These are phyloP conservation scores for Litchi chinensis DNA, from an alignment of 345 rosid species.

Conservation along the genomic window DNA sequence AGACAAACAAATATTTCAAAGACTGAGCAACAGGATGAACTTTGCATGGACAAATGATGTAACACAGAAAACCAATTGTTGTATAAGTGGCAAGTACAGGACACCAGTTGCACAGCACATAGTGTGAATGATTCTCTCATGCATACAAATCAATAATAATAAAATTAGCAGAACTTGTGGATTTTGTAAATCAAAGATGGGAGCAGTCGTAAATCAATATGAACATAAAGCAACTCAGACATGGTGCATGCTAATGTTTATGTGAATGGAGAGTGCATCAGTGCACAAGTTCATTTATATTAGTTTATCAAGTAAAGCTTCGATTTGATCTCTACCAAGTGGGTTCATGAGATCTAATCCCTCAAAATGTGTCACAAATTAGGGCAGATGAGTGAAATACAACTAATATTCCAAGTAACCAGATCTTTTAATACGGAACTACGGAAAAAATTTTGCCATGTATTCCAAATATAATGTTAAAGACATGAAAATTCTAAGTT, in stretches of 20 bases:
- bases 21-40: slow-evolving; percentile 6
- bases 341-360: background rate
- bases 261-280: background rate
- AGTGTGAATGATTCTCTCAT: background rate
- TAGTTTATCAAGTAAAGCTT: background rate
- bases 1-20: slow-evolving; percentile 7
- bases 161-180: background rate
- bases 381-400: background rate
- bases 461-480: background rate
- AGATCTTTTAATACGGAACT: background rate
- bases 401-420: background rate
- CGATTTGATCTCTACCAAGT: background rate
- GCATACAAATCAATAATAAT: background rate
- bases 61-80: background rate
- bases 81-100: background rate
- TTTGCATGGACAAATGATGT: background rate
- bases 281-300: background rate
- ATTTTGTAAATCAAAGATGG: background rate
- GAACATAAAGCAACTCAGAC: background rate
- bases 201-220: background rate
- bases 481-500: background rate
- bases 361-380: background rate
- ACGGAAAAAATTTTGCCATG: background rate
- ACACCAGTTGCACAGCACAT: background rate
- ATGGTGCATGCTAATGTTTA: background rate